These are phyloP conservation scores for Macrolepiota albuminosa DNA, from an alignment of 768 basidiomycete species.

Conservation along the genomic window DNA sequence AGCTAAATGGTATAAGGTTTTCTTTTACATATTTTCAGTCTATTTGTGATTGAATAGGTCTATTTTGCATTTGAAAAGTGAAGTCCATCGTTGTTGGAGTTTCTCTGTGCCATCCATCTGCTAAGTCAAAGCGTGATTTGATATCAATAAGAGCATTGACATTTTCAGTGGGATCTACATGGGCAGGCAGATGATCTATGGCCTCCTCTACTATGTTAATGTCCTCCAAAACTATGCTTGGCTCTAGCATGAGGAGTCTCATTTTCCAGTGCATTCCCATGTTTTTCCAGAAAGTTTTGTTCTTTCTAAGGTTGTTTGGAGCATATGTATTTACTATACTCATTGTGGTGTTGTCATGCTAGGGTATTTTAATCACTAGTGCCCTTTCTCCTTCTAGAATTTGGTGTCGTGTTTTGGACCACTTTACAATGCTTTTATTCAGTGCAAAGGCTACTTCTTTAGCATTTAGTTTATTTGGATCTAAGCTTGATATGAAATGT, in stretches of 20 bases:
- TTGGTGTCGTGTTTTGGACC: slow-evolving; percentile 19
- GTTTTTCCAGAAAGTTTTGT: not conserved
- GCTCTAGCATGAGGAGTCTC: not conserved
- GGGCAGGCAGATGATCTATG: slow-evolving; percentile 25
- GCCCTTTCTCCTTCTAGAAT: slow-evolving; percentile 27
- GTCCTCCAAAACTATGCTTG: slow-evolving; percentile 34
- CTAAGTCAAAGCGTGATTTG: not conserved
- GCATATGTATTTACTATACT: not conserved
- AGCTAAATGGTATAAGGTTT: not conserved
- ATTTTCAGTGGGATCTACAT: slow-evolving; percentile 12
- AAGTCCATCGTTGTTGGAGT: not conserved
- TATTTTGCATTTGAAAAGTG: not conserved
- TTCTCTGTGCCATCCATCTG: slow-evolving; percentile 5
- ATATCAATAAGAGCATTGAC: too few species aligned
- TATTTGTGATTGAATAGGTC: not conserved
- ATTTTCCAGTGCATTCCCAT: not conserved
- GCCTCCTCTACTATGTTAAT: slow-evolving; percentile 36
- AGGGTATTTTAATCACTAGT: slow-evolving; percentile 8
- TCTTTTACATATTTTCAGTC: slow-evolving; percentile 8
- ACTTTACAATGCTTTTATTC: slow-evolving; percentile 22
- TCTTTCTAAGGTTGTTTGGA: not conserved
- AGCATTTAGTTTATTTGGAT: slow-evolving; percentile 15
- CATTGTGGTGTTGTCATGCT: not conserved
- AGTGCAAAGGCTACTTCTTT: slow-evolving; percentile 29
- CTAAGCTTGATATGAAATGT: slow-evolving; percentile 13